Evolutionary conservation across 2,329 filamentous ascomycete species (phyloP), one percentile per base, ranked within the genome.

Genomic region (Dissoconium aciculare): DNA sequence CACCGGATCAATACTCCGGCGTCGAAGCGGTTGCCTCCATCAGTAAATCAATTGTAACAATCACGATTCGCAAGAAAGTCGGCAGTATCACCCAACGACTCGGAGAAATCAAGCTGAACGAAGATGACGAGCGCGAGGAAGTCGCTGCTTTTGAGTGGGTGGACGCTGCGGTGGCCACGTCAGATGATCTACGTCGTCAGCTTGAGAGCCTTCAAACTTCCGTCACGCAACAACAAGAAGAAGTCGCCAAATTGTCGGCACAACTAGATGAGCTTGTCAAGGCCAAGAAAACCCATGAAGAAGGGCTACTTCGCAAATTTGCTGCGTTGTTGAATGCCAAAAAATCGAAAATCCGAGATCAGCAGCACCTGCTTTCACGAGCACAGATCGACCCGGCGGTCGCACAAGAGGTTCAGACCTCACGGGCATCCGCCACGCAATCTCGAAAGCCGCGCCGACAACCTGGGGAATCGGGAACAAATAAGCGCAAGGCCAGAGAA

Each of bases 301-400:
- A 64, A 1, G 64, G 66, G 11, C 56, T 85, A 33, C 55, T 85
- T 1, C 67, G 69, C 37, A 82, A 81, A 49, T 82, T 82, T 43
- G 66, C 70, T 32, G 62, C 69, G 33, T 59, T 87, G 2, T 58
- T 85, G 1, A 85, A 85, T 43, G 71, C 78, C 51, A 87, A 87
- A 59, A 85, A 85, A 54, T 60, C 75, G 31, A 84, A 80, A 55
- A 84, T 85, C 29, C 60, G 79, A 26, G 69, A 83, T 44, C 78
- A 83, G 54, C 73, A 78, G 44, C 65, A 68, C 23, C 54, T 78
- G 12, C 54, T 83, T 14, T 59, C 62, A 11, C 55, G 58, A 16
- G 67, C 69, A 48, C 71, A 73, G 31, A 59, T 81, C 24, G 70
- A 73, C 29, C 67, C 74, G 50, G 69, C 77, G 72, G 35, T 33